phyloP scores from a whole-genome alignment of 805 yeast genomes.

The Myxozyma neotropica region DNA sequence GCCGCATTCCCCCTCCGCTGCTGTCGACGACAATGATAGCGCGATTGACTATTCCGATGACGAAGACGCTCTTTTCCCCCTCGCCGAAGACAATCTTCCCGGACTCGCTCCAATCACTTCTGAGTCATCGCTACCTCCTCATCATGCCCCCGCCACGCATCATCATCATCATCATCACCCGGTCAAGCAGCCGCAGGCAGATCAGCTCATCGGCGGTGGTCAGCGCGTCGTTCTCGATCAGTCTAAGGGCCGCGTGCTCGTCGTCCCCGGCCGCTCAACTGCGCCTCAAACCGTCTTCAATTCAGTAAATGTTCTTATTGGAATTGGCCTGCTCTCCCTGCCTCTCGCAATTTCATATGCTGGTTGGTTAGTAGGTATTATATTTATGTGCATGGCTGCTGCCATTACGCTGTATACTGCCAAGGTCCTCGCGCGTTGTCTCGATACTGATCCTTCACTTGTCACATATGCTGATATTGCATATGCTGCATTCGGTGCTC shows the following conservation, averaged over 20 bases:
- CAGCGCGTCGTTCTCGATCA: constrained; percentile 54
- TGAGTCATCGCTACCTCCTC: not conserved
- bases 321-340: constrained; percentile 67
- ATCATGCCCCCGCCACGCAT: not conserved
- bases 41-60: constrained; percentile 6
- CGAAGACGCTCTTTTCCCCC: constrained; percentile 3
- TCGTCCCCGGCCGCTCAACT: constrained; percentile 80
- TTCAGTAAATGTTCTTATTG: constrained; percentile 65
- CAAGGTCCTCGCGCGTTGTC: constrained; percentile 65
- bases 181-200: constrained; percentile 6
- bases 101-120: constrained; percentile 2
- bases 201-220: constrained; percentile 21
- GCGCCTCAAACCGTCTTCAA: constrained; percentile 71
- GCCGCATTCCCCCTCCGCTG: not conserved
- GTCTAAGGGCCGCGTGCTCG: constrained; percentile 66
- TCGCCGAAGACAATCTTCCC: not conserved
- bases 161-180: not conserved
- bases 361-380: constrained; percentile 64
- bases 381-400: constrained; percentile 63
- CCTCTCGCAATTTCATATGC: constrained; percentile 66
- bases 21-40: constrained; percentile 3
- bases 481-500: constrained; percentile 77
- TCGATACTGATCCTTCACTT: constrained; percentile 77
- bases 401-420: constrained; percentile 76
- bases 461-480: constrained; percentile 90